Evolutionary conservation across 192 early-diverging fungal species (phyloP).

Genomic region (Kappamyces sp.): DNA sequence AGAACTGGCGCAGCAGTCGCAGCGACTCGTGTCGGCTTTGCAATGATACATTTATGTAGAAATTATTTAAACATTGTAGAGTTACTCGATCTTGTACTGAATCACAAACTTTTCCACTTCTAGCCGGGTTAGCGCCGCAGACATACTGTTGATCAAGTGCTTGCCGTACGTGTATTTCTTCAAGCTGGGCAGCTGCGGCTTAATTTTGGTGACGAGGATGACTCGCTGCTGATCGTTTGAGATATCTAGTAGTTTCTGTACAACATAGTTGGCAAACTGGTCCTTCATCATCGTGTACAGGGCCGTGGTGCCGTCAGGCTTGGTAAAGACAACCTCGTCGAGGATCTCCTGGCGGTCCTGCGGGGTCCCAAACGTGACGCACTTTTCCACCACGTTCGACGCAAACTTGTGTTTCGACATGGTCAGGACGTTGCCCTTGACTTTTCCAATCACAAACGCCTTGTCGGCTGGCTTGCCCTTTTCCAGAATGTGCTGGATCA

Average conservation of each 20-base stretch:
- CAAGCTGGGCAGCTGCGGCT: conserved; percentile 82
- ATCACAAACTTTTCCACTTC: conserved; percentile 15
- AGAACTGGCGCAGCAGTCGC: neutral
- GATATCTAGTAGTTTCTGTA: conserved; percentile 99
- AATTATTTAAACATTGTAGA: neutral
- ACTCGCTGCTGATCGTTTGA: conserved; percentile 88
- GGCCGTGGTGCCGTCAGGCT: conserved; percentile 79
- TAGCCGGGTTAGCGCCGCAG: neutral
- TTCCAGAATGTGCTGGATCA: conserved; percentile 97
- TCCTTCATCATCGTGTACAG: conserved; percentile 99
- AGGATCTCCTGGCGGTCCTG: conserved; percentile 82
- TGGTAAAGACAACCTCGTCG: conserved; percentile 83
- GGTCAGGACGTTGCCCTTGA: conserved; percentile 84
- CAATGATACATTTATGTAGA: too few relatives aligned
- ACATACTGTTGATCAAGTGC: conserved; percentile 77
- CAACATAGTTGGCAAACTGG: conserved; percentile 99
- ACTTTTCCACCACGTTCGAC: conserved; percentile 97
- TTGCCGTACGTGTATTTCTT: conserved; percentile 99
- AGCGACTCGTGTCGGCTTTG: neutral
- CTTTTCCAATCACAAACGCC: conserved; percentile 77
- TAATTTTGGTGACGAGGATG: conserved; percentile 82
- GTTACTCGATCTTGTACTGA: conserved; percentile 13
- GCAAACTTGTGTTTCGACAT: conserved; percentile 99
- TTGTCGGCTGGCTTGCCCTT: conserved; percentile 86
- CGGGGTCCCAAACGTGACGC: conserved; percentile 87